Evolutionary conservation across 331 rosid genomes (phyloP), one percentile per base, ranked within the genome.

Genomic region (Prunus yedoensis): DNA sequence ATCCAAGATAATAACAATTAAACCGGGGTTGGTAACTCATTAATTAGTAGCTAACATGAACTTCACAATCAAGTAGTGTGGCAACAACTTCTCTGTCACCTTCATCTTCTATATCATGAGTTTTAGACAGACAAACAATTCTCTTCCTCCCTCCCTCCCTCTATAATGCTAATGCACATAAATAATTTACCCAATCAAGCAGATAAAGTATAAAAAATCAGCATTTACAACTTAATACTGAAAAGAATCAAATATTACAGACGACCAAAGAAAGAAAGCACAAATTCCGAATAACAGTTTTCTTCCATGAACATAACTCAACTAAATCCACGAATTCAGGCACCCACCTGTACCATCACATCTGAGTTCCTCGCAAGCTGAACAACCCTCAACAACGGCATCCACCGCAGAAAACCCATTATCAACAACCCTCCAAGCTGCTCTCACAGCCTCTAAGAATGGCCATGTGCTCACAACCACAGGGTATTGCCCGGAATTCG

Each of bases 391-490:
- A 41, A 94, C 90, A 14, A 92, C 99, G 11, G 99, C 80, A 89
- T 92, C 93, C 78, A 94, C 83, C 9, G 97, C 93, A 3, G 97
- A 85, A 56, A 86, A 70, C 41, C 96, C 99, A 75, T 59, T 75
- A 78, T 89, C 92, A 73, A 83, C 97, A 65, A 82, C 91, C 66
- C 70, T 83, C 99, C 99, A 92, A 2, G 97, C 96, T 78, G 90
- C 87, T 80, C 91, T 86, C 8, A 94, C 97, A 74, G 96, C 99
- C 84, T 92, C 97, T 52, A 92, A 3, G 74, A 94, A 94, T 14
- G 99, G 99, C 97, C 99, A 92, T 12, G 99, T 90, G 85, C 96
- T 92, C 80, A 94, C 95, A 35, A 94, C 92, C 85, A 94, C 32
- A n/a, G 96, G 94, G 83, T 89, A 88, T 15, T 63, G 38, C 21